A percentile compares a stretch with the other conserved stretches of the same genome.
phyloP scores from a whole-genome alignment of 2,329 filamentous ascomycete genomes.

The Sclerotinia glacialis region DNA sequence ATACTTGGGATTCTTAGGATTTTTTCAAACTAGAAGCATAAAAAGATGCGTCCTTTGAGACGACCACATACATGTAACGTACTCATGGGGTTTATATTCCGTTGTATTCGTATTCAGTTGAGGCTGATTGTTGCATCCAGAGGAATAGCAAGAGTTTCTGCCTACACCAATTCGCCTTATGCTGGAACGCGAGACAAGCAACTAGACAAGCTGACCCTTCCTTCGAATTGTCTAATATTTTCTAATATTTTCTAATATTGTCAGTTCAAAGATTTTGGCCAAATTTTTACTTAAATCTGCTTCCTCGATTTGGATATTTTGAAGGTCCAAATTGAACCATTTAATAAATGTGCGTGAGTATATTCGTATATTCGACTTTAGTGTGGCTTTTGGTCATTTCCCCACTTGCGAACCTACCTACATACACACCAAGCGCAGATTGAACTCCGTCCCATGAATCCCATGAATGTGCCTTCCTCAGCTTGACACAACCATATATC shows the following conservation, averaged over 20 bases:
- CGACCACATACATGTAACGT: neutral
- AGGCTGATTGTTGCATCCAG: neutral
- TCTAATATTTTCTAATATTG: neutral
- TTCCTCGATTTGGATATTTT: neutral
- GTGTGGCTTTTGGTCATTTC: too few species aligned
- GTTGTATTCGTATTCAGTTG: neutral
- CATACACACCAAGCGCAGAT: neutral
- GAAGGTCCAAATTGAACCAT: neutral
- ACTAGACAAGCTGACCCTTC: neutral
- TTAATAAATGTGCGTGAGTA: neutral
- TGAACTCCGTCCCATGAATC: slow-evolving; percentile 11
- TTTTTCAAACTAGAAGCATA: neutral
- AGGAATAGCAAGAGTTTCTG: neutral
- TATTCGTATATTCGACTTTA: too few species aligned
- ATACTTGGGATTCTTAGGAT: too few species aligned
- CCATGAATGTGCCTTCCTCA: neutral
- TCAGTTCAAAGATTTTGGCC: neutral
- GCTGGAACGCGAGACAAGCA: neutral
- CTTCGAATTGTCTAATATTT: neutral
- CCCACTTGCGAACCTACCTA: too few species aligned
- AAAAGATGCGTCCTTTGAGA: neutral
- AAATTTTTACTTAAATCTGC: neutral
- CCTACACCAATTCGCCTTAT: neutral
- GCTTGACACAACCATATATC: neutral
- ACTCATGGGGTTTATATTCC: too few species aligned